These are phyloP conservation scores for Trapa incisa DNA, from an alignment of 345 rosid species.

Conservation along the genomic window DNA sequence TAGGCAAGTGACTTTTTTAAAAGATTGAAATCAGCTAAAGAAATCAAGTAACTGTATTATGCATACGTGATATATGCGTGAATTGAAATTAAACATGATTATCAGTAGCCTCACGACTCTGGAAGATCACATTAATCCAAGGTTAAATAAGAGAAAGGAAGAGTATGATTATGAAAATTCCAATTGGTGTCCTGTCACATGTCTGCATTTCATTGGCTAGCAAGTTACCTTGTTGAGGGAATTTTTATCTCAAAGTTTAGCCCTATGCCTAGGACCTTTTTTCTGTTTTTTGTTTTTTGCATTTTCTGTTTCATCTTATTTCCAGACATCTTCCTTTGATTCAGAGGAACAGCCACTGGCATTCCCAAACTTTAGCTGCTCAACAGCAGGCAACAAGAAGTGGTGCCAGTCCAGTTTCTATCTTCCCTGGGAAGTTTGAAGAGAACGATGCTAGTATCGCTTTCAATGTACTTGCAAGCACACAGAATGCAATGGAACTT, in stretches of 20 bases:
- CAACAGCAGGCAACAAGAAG: slow-evolving; percentile 52
- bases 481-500: slow-evolving; percentile 38
- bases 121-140: neutral
- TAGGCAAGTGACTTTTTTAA: neutral
- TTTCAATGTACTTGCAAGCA: slow-evolving; percentile 28
- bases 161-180: neutral
- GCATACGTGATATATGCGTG: neutral
- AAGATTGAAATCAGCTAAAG: neutral
- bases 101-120: neutral
- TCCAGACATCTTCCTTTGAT: slow-evolving; percentile 10
- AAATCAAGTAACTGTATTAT: neutral
- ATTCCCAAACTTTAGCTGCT: slow-evolving; percentile 26
- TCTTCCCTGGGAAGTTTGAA: slow-evolving; percentile 55
- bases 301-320: neutral
- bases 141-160: neutral
- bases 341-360: slow-evolving; percentile 98
- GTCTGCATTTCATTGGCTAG: neutral
- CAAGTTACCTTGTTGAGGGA: neutral
- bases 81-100: neutral
- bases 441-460: slow-evolving; percentile 36
- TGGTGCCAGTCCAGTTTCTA: slow-evolving; percentile 55
- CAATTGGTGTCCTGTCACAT: neutral
- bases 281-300: neutral
- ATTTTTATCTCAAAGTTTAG: neutral
- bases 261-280: no score